Base-by-base conservation (phyloP, 1,284 basidiomycete genomes). In the Marasmius tenuissimus region DNA sequence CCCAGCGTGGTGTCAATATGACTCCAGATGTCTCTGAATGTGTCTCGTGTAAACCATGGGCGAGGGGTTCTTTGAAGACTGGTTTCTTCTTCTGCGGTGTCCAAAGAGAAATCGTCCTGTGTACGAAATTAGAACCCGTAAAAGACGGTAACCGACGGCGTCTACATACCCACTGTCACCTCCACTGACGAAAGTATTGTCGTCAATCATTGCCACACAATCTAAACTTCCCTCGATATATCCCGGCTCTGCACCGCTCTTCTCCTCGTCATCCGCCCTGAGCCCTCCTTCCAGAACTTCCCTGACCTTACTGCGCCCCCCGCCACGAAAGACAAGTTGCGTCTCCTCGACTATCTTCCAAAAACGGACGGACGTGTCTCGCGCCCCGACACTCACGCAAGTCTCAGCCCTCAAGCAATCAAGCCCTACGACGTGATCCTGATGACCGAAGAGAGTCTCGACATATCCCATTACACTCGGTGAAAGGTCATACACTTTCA, bases 301-400 rank as follows among this genome's bases (percentile, higher is more conserved):
- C 56, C 92, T 79, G 64, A 93, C 79, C 42, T 85, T 84, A 74
- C 89, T 95, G 67, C 85, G 84, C 2, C 91, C 93, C 11, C 97
- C 97, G 33, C 95, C 96, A 48, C 97, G 85, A 69, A 99, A 98
- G 3, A 99, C 96, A 34, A 99, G 81, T 73, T 99, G 97, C 22
- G 87, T 93, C 77, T 98, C 96, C 64, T 99, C 97, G 47, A 91
- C 88, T 58, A 99, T 91, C 78, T 98, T 98, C 97, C 97, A 99
- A 77, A 88, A 98, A 27, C 97, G 84, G 65, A 91, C 86, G 0
- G 96, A 97, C 68, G 95, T 91, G 78, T 99, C 97, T 33, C 96
- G 81, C 0, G 89, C 92, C 10, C 97, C 97, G 0, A 91, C 91
- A 40, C 90, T 95, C 9, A 98, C 87, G 9, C 92, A 93, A 0